Evolutionary conservation across 1,284 basidiomycete genomes (phyloP).

Genomic region (Fomitopsis pinicola): DNA sequence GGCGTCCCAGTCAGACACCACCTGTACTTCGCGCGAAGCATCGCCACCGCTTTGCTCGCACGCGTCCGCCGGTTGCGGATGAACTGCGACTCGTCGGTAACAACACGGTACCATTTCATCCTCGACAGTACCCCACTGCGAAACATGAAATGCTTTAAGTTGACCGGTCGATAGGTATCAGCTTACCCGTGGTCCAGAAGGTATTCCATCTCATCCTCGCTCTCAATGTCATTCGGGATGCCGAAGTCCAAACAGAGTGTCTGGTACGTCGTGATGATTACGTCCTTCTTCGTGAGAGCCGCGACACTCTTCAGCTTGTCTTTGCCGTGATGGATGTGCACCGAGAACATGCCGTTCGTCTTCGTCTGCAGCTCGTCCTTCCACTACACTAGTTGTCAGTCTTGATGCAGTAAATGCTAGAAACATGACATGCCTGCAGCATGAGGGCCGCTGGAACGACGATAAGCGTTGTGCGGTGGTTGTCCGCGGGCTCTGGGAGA

Average conservation of each 20-base stretch:
- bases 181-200: slow-evolving; percentile 45
- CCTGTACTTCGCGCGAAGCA: slow-evolving; percentile 54
- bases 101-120: slow-evolving; percentile 54
- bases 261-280: slow-evolving; percentile 67
- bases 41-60: slow-evolving; percentile 52
- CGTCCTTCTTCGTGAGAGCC: slow-evolving; percentile 49
- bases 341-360: slow-evolving; percentile 58
- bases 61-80: slow-evolving; percentile 60
- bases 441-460: slow-evolving; percentile 69
- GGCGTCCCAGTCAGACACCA: slow-evolving; percentile 75
- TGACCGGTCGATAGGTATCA: no score
- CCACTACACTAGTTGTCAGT: slow-evolving; percentile 40
- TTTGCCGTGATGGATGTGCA: slow-evolving; percentile 63
- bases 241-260: slow-evolving; percentile 54
- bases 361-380: slow-evolving; percentile 64
- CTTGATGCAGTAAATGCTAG: background rate
- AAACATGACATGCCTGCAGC: slow-evolving; percentile 41
- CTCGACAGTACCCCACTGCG: slow-evolving; percentile 50
- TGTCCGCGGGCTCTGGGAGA: slow-evolving; percentile 41
- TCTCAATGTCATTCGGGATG: slow-evolving; percentile 40
- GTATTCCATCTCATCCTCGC: slow-evolving; percentile 44
- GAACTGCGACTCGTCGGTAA: slow-evolving; percentile 70
- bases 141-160: background rate
- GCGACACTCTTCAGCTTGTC: slow-evolving; percentile 51
- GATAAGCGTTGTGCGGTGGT: slow-evolving; percentile 51